Evolutionary conservation across 345 rosid genomes (phyloP), one percentile per base, ranked within the genome.

Genomic region (Eucalyptus virginea): DNA sequence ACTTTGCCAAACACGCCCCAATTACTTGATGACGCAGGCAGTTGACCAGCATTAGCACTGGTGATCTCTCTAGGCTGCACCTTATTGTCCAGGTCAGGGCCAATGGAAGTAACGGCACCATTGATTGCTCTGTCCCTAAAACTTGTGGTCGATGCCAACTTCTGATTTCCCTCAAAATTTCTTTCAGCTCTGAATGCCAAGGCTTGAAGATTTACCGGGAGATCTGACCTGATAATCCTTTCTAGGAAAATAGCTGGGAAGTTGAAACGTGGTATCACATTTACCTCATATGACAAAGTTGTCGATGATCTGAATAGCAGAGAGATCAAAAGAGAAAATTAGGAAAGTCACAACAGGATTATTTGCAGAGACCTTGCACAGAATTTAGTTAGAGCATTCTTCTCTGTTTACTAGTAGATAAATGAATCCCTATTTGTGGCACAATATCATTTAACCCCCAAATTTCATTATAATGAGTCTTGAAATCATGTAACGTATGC

Each of bases 191-290:
- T 95, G 87, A 93, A 90, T 89, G 99, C 98, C 91, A 97, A 91
- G 86, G 99, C 99, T 92, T 93, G 94, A 88, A 98, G 98, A 92
- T 98, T 98, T 90, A 97, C 96, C 26, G 98, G 99, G 92, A 98
- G 97, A 92, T 98, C 99, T 86, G 99, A 97, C 91, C 96, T 92
- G 93, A 97, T 98, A 54, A 98, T 98, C 91, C 99, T 95, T 95
- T 98, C 98, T 86, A 98, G 93, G 92, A 98, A 96, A 88, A 98
- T 98, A 89, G 98, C 96, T 77, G 98, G 99, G 90, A 97, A 95
- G 94, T 96, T 98, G 92, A 95, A 97, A 90, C 98, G 94, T 77
- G 99, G 99, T 81, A 96, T 94, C 34, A 98, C 99, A 90, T 94
- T 98, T 88, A 98, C 96, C 92, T 97, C 98, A 85, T 98, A 98